A percentile compares a stretch with the other conserved stretches of the same genome.
Conservation (phyloP, 805 yeast genomes). For the Zygosaccharomyces pseudorouxii region DNA sequence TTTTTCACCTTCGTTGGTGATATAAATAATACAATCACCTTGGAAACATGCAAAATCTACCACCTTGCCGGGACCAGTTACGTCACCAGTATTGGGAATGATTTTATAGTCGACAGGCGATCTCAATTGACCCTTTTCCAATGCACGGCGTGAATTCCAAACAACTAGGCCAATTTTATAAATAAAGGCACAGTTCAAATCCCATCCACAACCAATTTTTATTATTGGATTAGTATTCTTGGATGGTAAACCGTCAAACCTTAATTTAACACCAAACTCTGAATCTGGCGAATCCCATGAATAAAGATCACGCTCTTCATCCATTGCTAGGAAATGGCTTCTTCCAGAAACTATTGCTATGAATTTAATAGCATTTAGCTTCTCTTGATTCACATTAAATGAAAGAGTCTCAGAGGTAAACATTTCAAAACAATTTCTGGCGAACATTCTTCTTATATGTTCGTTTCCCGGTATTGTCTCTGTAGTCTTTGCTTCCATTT, state of each 20-base stretch:
- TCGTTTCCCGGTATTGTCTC: constrained; percentile 26
- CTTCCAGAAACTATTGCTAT: constrained; percentile 58
- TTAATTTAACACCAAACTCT: constrained; percentile 42
- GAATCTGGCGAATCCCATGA: constrained; percentile 54
- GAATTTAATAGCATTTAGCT: constrained; percentile 34
- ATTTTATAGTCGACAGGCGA: constrained; percentile 40
- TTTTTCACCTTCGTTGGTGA: constrained; percentile 43
- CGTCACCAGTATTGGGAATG: constrained; percentile 39
- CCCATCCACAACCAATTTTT: constrained; percentile 66
- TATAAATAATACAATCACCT: constrained; percentile 46
- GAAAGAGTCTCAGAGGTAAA: constrained; percentile 9
- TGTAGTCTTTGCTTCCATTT: constrained; percentile 18
- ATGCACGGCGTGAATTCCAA: constrained; percentile 44
- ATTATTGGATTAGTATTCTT: constrained; percentile 34
- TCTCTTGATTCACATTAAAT: constrained; percentile 17
- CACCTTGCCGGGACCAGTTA: constrained; percentile 36
- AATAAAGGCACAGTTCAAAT: constrained; percentile 47
- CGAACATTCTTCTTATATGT: constrained; percentile 29
- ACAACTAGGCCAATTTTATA: constrained; percentile 50
- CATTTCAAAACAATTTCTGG: constrained; percentile 26
- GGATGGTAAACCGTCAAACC: constrained; percentile 33
- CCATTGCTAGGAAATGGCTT: constrained; percentile 58
- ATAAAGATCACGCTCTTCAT: constrained; percentile 45
- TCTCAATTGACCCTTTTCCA: constrained; percentile 28
- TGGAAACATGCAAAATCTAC: constrained; percentile 50